phyloP scores from a whole-genome alignment of 176 grass and related monocot species.

The Lolium perenne region DNA sequence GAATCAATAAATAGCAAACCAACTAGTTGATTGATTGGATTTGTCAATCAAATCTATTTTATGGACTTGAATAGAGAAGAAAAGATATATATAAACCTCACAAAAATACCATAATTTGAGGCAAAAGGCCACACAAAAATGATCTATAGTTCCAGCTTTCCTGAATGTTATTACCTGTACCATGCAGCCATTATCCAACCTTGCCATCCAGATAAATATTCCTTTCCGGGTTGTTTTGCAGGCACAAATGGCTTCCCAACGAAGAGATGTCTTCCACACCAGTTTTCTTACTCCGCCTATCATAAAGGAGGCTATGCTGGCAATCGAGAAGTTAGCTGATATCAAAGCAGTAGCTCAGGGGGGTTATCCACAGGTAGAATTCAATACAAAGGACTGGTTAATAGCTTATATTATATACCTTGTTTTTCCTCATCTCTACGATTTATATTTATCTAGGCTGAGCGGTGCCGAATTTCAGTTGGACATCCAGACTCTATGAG shows the following conservation, averaged over 20 bases:
- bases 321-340: constrained; percentile 76
- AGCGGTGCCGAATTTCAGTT: constrained; percentile 84
- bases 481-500: constrained; percentile 71
- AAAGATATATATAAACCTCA: too few relatives aligned
- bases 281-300: constrained; percentile 87
- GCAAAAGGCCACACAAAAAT: too few relatives aligned
- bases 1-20: too few relatives aligned
- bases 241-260: constrained; percentile 63
- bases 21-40: too few relatives aligned
- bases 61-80: too few relatives aligned
- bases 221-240: constrained; percentile 23
- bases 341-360: constrained; percentile 84
- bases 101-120: too few relatives aligned
- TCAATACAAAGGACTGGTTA: constrained; percentile 28
- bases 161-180: too few relatives aligned
- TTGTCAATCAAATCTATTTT: too few relatives aligned
- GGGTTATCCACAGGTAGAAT: constrained; percentile 85
- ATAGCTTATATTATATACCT: constrained; percentile 18
- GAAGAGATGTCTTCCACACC: constrained; percentile 79
- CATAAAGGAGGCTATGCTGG: constrained; percentile 65
- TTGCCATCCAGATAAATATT: too few relatives aligned
- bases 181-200: too few relatives aligned
- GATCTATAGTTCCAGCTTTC: too few relatives aligned
- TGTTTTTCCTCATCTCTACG: constrained; percentile 4
- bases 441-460: constrained; percentile 61